Percentiles rank a stretch among this genome's conserved stretches.
Evolutionary conservation across 139 green algal genomes (phyloP).

Genomic region (Gonium pectorale): DNA sequence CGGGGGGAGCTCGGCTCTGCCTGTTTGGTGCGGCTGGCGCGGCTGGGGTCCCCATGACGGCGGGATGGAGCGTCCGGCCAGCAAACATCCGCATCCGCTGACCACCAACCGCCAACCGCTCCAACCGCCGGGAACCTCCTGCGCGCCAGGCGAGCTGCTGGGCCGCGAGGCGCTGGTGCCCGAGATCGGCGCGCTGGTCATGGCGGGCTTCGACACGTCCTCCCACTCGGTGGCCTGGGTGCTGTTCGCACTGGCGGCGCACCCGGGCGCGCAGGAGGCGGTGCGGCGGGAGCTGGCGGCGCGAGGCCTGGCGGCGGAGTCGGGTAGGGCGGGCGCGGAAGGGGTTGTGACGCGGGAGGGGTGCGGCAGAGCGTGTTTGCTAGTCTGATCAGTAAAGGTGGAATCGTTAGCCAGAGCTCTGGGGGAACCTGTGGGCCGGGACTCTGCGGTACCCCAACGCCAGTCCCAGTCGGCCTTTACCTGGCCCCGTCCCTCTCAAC

Average conservation of each 20-base stretch:
- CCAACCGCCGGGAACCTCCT: not conserved
- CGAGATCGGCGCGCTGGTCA: slow-evolving; percentile 69
- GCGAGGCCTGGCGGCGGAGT: slow-evolving; percentile 41
- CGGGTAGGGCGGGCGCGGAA: not conserved
- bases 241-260: slow-evolving; percentile 56
- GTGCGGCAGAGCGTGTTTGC: too few relatives aligned
- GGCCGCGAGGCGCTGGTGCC: slow-evolving; percentile 47
- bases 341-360: too few relatives aligned
- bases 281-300: slow-evolving; percentile 53
- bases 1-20: too few relatives aligned
- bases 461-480: too few relatives aligned
- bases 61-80: too few relatives aligned
- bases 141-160: slow-evolving; percentile 48
- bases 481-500: too few relatives aligned
- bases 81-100: not conserved
- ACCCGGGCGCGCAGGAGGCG: slow-evolving; percentile 51
- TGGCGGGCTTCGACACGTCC: slow-evolving; percentile 68
- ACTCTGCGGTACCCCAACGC: too few relatives aligned
- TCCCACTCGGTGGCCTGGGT: slow-evolving; percentile 66
- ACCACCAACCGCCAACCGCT: not conserved
- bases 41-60: too few relatives aligned
- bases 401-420: too few relatives aligned
- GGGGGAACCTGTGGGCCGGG: too few relatives aligned
- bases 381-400: too few relatives aligned
- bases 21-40: too few relatives aligned